Evolutionary conservation across 768 basidiomycete species (phyloP).

Genomic region (Phylloporus scabripes): DNA sequence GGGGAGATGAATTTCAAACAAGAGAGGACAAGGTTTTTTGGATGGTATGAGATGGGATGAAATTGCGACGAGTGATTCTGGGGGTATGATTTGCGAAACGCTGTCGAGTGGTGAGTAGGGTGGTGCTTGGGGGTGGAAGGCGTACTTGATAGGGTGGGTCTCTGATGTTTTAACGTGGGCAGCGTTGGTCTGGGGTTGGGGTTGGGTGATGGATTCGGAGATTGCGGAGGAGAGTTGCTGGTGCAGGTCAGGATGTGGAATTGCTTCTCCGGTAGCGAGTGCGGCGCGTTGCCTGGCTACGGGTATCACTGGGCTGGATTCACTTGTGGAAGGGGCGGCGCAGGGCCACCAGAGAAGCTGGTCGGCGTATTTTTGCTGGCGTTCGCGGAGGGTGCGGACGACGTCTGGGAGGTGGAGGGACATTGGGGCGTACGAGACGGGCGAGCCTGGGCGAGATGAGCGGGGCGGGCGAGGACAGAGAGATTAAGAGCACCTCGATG

Average conservation of each 20-base stretch:
- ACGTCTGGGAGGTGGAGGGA: conserved; percentile 59
- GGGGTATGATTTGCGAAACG: conserved; percentile 53
- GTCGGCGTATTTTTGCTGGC: conserved; percentile 40
- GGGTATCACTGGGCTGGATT: conserved; percentile 14
- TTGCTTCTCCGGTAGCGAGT: conserved; percentile 13
- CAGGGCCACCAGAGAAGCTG: conserved; percentile 49
- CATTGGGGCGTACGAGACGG: conserved; percentile 54
- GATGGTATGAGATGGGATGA: conserved; percentile 30
- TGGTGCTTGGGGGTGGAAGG: conserved; percentile 2
- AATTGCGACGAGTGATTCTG: conserved; percentile 41
- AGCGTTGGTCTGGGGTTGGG: too few species aligned
- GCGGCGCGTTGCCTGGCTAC: conserved; percentile 22
- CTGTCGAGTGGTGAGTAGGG: conserved; percentile 25
- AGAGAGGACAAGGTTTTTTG: conserved; percentile 20
- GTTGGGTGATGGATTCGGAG: conserved; percentile 33
- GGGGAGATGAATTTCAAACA: conserved; percentile 34
- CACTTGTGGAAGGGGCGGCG: background rate
- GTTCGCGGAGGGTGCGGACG: conserved; percentile 45
- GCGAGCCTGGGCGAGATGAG: conserved; percentile 37
- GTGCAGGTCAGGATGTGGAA: conserved; percentile 32
- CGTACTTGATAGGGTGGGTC: conserved; percentile 80
- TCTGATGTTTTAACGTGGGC: conserved; percentile 60
- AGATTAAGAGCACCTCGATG: conserved; percentile 25
- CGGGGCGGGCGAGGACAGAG: background rate
- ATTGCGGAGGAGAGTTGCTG: conserved; percentile 53